Evolutionary conservation across 257 asterid genomes (phyloP), one percentile per base, ranked within the genome.

Genomic region (Solanum phureja): DNA sequence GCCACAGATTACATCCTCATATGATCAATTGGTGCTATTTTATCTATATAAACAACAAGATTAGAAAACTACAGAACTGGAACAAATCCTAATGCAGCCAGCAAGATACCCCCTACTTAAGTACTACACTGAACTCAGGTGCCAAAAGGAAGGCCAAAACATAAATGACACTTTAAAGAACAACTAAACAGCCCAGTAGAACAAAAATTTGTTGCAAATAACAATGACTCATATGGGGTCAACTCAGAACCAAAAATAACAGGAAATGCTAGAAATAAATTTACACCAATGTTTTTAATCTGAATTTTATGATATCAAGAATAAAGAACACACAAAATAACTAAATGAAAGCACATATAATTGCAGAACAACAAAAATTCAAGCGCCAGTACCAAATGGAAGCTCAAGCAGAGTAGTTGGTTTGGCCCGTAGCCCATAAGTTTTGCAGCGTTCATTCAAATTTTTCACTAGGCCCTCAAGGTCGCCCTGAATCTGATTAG

Each of bases 371-470:
- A 44, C 29, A 81, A 81, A 27, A 27, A 29, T 44, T 9, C 85
- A 29, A 81, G 68, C 18, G 19, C 85, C 34, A 46, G 69, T 81
- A 88, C 89, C 89, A 83, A 88, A 88, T 14, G 89, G 89, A 88
- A 88, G 89, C 85, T 86, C 88, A 75, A 86, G 83, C 14, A 86
- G 88, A 46, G 84, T 71, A 74, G 94, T 96, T 87, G 99, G 98
- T 89, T 97, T 97, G 89, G 94, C 94, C 68, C 98, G 99, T 40
- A 97, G 87, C 90, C 99, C 99, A 93, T 97, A 96, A 90, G 98
- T 93, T 90, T 97, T 97, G 95, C 99, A 96, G 76, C 96, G 97
- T 87, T 95, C 99, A 89, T 93, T 97, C 93, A 96, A 91, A 33
- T 94, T 79, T 90, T 93, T 97, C 52, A 97, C 95, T 44, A 92